Evolutionary conservation across 768 basidiomycete genomes (phyloP), one percentile per base, ranked within the genome.

Genomic region (Calocera viscosa): DNA sequence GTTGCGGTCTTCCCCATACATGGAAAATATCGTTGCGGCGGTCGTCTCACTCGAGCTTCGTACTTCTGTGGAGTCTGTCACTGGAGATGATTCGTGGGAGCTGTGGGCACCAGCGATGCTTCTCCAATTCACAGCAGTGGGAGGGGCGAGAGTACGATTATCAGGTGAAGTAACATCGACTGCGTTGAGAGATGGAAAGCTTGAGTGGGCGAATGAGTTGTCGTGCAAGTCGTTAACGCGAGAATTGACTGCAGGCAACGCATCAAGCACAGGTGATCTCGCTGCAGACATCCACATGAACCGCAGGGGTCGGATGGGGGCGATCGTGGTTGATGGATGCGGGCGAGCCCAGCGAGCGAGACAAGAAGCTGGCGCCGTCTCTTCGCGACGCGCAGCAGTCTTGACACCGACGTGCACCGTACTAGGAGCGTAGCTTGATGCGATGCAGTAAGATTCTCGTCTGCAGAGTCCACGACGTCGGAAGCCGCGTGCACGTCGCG

Each of bases 1-100:
- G 30, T 28, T 14, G 3, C 53, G 11, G 24, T 60, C 53, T 22
- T 86, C 86, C 65, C 84, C 84, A 74, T 92, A 92, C 90, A 91
- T 91, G 63, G 88, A 90, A 75, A 90, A 92, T 67, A 92, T 91
- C 65, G 88, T 86, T 73, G 87, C 84, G 73, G 91, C 88, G 14
- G 89, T 84, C 63, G 87, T 84, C 71, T 89, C 89, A 14, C 87
- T 84, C 0, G 87, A 86, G 66, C 78, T 79, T 67, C 85, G 82
- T 22, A 60, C 53, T 16, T 32, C 53, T 5, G 30, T 16, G 16
- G 30, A 32, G 53, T 60, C 30, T 12, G 53, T 28, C 26, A 16
- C 30, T 5, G 30, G 24, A 5, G 30, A 60, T 11, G 53, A 60
- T 32, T 60, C 53, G 53, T 16, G 26, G 11, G 53, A 60, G 24